Conservation (phyloP, 768 basidiomycete species). For the Naganishia randhawae region DNA sequence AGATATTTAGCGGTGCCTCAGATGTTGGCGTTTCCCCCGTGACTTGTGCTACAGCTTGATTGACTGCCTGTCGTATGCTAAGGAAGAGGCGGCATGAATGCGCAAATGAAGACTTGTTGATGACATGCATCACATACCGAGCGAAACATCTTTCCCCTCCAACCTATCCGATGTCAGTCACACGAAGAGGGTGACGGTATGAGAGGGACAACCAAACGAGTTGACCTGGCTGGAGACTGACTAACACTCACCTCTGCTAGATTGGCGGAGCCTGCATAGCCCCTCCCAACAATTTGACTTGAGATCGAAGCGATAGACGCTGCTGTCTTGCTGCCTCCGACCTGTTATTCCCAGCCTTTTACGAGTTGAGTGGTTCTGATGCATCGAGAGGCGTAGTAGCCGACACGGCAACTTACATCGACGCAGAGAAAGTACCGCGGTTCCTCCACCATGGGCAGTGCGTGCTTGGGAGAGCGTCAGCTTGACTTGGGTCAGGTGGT, state of each 20-base stretch:
- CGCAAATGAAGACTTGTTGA: not conserved
- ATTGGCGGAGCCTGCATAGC: slow-evolving; percentile 74
- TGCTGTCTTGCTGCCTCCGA: slow-evolving; percentile 80
- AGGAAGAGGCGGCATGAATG: not conserved
- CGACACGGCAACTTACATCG: slow-evolving; percentile 2
- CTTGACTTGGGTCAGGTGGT: not conserved
- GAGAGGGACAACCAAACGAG: not conserved
- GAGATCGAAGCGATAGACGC: slow-evolving; percentile 62
- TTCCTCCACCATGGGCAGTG: not conserved
- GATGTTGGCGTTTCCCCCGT: too few relatives aligned
- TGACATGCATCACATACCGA: not conserved
- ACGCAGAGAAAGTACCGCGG: slow-evolving; percentile 21
- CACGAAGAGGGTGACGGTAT: not conserved
- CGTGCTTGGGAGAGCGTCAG: too few relatives aligned
- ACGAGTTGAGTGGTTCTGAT: not conserved
- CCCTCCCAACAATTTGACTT: slow-evolving; percentile 66
- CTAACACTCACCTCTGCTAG: slow-evolving; percentile 68
- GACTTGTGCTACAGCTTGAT: not conserved
- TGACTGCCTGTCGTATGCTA: not conserved
- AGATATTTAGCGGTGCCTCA: not conserved
- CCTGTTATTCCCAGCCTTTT: slow-evolving; percentile 20
- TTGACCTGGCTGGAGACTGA: not conserved
- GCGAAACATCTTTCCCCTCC: slow-evolving; percentile 8
- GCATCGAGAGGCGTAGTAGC: not conserved
- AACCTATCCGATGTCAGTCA: not conserved